Conservation (phyloP, 1,284 basidiomycete genomes). For the Neonothopanus nambi region DNA sequence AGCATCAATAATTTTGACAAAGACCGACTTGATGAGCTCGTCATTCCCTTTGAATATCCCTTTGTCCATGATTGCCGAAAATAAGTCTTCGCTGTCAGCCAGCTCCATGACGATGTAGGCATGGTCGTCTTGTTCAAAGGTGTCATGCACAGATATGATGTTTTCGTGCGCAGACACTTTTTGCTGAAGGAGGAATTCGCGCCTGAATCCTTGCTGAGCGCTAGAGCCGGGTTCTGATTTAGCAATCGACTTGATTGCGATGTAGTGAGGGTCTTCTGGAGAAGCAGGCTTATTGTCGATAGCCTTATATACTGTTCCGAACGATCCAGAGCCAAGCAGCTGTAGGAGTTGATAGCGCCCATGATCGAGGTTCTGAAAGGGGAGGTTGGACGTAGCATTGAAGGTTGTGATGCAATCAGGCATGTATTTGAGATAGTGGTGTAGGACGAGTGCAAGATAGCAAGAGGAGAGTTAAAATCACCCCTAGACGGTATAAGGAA, state of each 20-base stretch:
- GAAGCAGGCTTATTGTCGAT: conserved; percentile 43
- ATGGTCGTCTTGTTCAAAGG: conserved; percentile 48
- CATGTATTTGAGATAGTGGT: conserved; percentile 31
- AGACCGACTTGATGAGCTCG: conserved; percentile 59
- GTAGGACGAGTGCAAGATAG: neutral
- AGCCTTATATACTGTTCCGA: conserved; percentile 81
- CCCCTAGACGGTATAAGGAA: conserved; percentile 6
- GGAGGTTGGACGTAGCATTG: conserved; percentile 47
- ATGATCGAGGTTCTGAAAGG: conserved; percentile 48
- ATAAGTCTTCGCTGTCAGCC: conserved; percentile 56
- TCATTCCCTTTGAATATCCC: conserved; percentile 50
- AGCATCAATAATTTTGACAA: conserved; percentile 78
- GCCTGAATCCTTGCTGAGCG: conserved; percentile 20
- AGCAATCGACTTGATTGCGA: conserved; percentile 64
- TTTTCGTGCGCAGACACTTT: conserved; percentile 61
- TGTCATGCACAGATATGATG: conserved; percentile 67
- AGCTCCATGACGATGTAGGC: conserved; percentile 44
- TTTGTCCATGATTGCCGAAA: conserved; percentile 47
- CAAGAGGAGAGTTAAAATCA: conserved; percentile 15
- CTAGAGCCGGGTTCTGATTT: conserved; percentile 16
- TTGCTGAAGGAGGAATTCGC: conserved; percentile 51
- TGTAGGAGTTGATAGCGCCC: conserved; percentile 65
- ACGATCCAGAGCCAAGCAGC: conserved; percentile 75
- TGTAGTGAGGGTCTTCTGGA: conserved; percentile 40
- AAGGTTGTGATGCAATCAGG: conserved; percentile 33